These are phyloP conservation scores for Didymella pomorum DNA, from an alignment of 2,329 filamentous ascomycete species.

Conservation along the genomic window DNA sequence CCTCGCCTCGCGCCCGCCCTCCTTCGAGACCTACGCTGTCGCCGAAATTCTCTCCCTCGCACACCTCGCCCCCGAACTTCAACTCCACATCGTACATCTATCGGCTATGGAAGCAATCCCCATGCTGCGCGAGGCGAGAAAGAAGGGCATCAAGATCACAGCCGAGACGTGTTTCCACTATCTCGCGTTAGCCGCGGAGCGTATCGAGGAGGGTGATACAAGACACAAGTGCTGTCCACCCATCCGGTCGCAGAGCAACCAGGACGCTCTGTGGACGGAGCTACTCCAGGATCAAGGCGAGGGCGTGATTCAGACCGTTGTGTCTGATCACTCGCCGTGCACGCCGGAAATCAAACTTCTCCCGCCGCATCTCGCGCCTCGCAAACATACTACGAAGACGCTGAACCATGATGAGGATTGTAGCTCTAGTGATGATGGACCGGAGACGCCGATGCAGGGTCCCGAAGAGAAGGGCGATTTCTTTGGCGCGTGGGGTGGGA, in stretches of 20 bases:
- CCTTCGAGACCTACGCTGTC: slow-evolving; percentile 91
- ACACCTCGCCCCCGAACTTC: slow-evolving; percentile 78
- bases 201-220: slow-evolving; percentile 84
- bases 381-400: slow-evolving; percentile 44
- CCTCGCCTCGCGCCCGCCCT: slow-evolving; percentile 84
- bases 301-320: slow-evolving; percentile 88
- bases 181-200: slow-evolving; percentile 81
- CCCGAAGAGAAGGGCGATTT: slow-evolving; percentile 75
- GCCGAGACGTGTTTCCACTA: slow-evolving; percentile 98
- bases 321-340: slow-evolving; percentile 95
- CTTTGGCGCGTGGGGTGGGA: slow-evolving; percentile 95
- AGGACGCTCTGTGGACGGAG: slow-evolving; percentile 87
- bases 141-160: slow-evolving; percentile 80
- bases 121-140: slow-evolving; percentile 75
- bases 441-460: slow-evolving; percentile 44
- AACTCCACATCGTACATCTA: slow-evolving; percentile 92
- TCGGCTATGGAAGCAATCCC: slow-evolving; percentile 90
- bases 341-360: slow-evolving; percentile 93
- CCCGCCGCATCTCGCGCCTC: slow-evolving; percentile 70
- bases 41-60: slow-evolving; percentile 85
- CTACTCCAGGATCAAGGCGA: slow-evolving; percentile 63
- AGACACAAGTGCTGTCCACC: slow-evolving; percentile 95
- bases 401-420: slow-evolving; percentile 49
- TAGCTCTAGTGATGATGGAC: slow-evolving; percentile 39
- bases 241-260: slow-evolving; percentile 81